Conservation (phyloP, 192 early-diverging fungal species). For the Linnemannia zychae region DNA sequence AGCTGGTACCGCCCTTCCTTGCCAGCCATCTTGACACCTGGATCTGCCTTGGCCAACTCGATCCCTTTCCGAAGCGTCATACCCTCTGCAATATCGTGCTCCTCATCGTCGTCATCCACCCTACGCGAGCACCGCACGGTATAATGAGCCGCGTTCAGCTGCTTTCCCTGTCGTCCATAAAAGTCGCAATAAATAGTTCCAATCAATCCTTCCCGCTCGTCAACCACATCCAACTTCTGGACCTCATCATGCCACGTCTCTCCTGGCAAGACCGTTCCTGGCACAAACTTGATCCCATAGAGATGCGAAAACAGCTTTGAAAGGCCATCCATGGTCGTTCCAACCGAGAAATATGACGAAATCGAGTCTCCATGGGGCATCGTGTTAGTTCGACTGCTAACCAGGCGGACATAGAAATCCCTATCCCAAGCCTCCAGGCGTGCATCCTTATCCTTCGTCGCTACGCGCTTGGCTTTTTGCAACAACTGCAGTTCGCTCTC, state of each 20-base stretch:
- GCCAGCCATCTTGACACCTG: constrained; percentile 49
- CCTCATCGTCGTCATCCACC: constrained; percentile 82
- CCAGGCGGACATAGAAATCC: constrained; percentile 73
- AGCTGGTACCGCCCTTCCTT: constrained; percentile 71
- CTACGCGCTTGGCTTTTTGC: constrained; percentile 74
- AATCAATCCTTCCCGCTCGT: constrained; percentile 87
- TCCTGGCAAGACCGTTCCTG: constrained; percentile 74
- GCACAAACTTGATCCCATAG: constrained; percentile 90
- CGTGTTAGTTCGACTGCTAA: constrained; percentile 55
- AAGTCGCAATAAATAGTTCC: constrained; percentile 97
- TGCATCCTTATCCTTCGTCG: constrained; percentile 88
- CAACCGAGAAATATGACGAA: constrained; percentile 88
- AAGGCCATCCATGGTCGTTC: constrained; percentile 87
- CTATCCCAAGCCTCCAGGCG: constrained; percentile 87
- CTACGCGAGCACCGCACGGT: constrained; percentile 92
- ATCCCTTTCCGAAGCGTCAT: constrained; percentile 43
- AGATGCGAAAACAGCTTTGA: constrained; percentile 87
- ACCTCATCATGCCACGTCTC: constrained; percentile 96
- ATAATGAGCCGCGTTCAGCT: constrained; percentile 94
- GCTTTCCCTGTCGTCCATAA: constrained; percentile 81
- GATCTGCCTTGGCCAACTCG: constrained; percentile 50
- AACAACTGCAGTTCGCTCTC: constrained; percentile 82
- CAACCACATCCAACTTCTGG: constrained; percentile 90
- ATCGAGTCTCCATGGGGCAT: constrained; percentile 63
- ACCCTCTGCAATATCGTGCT: constrained; percentile 58